A percentile compares a stretch with the other conserved stretches of the same genome.
Conservation (phyloP, 495 filamentous ascomycete genomes). For the Thermochaetoides thermophila region DNA sequence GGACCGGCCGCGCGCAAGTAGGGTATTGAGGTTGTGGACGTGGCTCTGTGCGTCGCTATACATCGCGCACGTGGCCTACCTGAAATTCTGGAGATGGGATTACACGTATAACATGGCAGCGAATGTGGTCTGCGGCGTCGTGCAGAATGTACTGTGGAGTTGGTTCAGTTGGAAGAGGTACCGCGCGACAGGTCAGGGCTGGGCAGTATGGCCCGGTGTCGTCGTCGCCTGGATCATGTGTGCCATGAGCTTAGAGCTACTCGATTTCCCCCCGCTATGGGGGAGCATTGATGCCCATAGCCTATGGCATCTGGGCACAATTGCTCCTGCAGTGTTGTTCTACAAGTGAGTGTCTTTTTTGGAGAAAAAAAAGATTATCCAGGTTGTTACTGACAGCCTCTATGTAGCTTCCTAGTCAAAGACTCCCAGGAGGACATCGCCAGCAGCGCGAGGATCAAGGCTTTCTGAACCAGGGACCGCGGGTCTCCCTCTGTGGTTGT, state of each 20-base stretch:
- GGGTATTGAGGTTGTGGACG: conserved; percentile 59
- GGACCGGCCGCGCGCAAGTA: conserved; percentile 46
- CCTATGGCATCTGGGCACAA: conserved; percentile 89
- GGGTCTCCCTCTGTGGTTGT: too few relatives aligned
- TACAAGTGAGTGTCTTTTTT: conserved; percentile 63
- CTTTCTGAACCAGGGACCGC: too few relatives aligned
- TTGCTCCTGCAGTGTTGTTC: conserved; percentile 79
- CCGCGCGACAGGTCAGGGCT: conserved; percentile 47
- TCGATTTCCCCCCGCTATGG: conserved; percentile 82
- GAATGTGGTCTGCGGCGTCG: conserved; percentile 67
- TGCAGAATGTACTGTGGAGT: conserved; percentile 77
- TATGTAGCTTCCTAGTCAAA: conserved; percentile 55
- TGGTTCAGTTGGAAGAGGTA: conserved; percentile 68
- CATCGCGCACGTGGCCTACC: conserved; percentile 62
- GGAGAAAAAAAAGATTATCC: too few relatives aligned
- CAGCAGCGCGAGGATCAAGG: conserved; percentile 22
- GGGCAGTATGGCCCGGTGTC: conserved; percentile 84
- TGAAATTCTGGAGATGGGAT: conserved; percentile 77
- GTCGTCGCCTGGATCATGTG: conserved; percentile 84
- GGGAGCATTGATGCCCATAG: conserved; percentile 86
- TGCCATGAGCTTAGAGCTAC: conserved; percentile 87
- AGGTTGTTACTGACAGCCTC: not conserved
- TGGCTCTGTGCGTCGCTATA: conserved; percentile 55
- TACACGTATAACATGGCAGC: conserved; percentile 97
- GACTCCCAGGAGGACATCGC: conserved; percentile 65